Conservation (phyloP, 768 basidiomycete genomes). For the Boletus subparvulus region DNA sequence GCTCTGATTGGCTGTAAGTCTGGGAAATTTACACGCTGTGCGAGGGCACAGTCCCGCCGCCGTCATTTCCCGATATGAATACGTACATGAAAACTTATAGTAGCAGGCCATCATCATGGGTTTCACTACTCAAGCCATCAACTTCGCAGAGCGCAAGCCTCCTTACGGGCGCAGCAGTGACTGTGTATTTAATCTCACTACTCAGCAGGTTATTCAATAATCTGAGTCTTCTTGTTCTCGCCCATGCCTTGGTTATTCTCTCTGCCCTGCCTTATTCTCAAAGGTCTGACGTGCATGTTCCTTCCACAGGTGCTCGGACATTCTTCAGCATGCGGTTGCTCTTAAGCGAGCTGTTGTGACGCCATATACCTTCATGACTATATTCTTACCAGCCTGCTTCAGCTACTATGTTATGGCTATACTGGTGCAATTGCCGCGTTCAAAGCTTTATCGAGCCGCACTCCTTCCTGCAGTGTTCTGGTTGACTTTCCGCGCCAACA, state of each 20-base stretch:
- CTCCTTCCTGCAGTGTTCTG: slow-evolving; percentile 51
- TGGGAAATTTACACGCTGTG: too few relatives aligned
- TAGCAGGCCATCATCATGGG: background rate
- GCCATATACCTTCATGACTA: slow-evolving; percentile 32
- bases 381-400: slow-evolving; percentile 42
- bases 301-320: slow-evolving; percentile 4
- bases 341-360: slow-evolving; percentile 21
- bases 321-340: slow-evolving; percentile 12
- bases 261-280: background rate
- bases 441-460: slow-evolving; percentile 43
- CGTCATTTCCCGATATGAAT: too few relatives aligned
- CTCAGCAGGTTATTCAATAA: background rate
- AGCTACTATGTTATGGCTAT: slow-evolving; percentile 53
- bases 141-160: background rate
- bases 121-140: background rate
- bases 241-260: slow-evolving; percentile 16
- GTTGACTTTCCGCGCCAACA: slow-evolving; percentile 40
- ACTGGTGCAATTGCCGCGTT: slow-evolving; percentile 49
- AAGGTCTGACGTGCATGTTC: background rate
- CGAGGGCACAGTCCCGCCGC: too few relatives aligned
- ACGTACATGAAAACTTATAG: too few relatives aligned
- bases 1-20: too few relatives aligned
- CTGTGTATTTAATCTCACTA: too few relatives aligned
- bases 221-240: background rate
- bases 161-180: background rate